A percentile compares a stretch with the other conserved stretches of the same genome.
Evolutionary conservation across 1,284 basidiomycete species (phyloP).

Genomic region (Taiwanofungus camphoratus): DNA sequence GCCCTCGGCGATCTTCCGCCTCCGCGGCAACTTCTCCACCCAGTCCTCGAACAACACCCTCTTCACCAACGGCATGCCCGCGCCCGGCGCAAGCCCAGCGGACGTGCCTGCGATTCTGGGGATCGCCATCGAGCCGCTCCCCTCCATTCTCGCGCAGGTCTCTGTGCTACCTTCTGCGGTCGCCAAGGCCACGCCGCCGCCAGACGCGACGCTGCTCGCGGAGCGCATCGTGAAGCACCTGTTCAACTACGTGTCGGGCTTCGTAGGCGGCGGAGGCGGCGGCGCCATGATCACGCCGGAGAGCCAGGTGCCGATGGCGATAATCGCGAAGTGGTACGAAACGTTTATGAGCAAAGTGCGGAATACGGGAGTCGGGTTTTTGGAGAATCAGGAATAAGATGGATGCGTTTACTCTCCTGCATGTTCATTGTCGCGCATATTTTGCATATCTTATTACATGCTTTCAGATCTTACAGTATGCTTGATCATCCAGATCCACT

Average conservation of each 20-base stretch:
- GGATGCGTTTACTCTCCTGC: background rate
- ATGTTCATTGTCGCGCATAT: background rate
- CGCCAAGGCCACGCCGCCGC: slow-evolving; percentile 14
- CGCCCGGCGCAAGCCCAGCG: slow-evolving; percentile 25
- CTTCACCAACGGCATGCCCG: slow-evolving; percentile 42
- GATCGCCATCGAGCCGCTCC: slow-evolving; percentile 63
- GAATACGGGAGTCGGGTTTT: slow-evolving; percentile 65
- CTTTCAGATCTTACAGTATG: background rate
- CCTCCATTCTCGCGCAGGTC: slow-evolving; percentile 51
- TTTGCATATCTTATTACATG: background rate
- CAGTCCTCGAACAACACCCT: slow-evolving; percentile 42
- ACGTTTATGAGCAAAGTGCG: slow-evolving; percentile 69
- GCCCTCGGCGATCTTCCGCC: slow-evolving; percentile 87
- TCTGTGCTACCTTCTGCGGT: slow-evolving; percentile 38
- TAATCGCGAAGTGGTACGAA: slow-evolving; percentile 82
- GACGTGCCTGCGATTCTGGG: slow-evolving; percentile 69
- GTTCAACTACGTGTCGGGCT: slow-evolving; percentile 82
- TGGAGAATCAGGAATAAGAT: slow-evolving; percentile 58
- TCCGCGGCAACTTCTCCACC: slow-evolving; percentile 63
- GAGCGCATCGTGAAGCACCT: slow-evolving; percentile 71
- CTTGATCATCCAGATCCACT: too few relatives aligned
- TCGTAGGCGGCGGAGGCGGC: slow-evolving; percentile 44
- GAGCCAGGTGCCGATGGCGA: slow-evolving; percentile 65
- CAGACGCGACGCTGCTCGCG: slow-evolving; percentile 42
- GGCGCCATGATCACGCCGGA: slow-evolving; percentile 46